Percentiles rank a stretch among this genome's conserved stretches.
These are phyloP conservation scores for Talaromyces islandicus DNA, from an alignment of 2,329 filamentous ascomycete genomes.

Conservation along the genomic window DNA sequence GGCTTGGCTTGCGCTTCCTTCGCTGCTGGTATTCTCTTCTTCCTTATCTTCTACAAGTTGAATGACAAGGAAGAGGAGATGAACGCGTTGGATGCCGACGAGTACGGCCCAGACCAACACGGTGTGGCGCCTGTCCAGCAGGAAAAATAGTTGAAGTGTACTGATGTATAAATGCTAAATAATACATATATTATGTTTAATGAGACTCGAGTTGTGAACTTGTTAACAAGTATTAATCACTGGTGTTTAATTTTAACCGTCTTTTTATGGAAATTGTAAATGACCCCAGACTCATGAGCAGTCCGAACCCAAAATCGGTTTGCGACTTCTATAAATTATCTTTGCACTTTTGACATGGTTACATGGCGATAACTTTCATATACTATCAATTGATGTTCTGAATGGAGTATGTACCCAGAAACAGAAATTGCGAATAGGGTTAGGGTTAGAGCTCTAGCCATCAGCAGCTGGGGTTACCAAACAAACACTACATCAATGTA, in stretches of 20 bases:
- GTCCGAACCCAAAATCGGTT: too few relatives aligned
- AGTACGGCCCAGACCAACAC: neutral
- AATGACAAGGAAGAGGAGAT: slow-evolving; percentile 46
- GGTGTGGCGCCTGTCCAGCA: neutral
- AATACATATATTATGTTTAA: neutral
- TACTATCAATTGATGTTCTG: neutral
- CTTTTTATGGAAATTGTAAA: neutral
- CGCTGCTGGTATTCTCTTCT: slow-evolving; percentile 41
- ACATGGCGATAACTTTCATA: neutral
- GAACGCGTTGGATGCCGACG: slow-evolving; percentile 43
- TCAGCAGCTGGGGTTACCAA: neutral
- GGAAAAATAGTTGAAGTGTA: neutral
- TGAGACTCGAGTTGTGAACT: too few relatives aligned
- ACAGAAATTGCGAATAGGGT: neutral
- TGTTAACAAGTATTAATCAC: too few relatives aligned
- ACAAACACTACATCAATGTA: too few relatives aligned
- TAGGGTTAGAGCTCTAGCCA: neutral
- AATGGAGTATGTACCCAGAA: neutral
- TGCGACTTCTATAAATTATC: too few relatives aligned
- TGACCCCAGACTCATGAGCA: too few relatives aligned
- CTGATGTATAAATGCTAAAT: neutral
- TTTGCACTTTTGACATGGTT: too few relatives aligned
- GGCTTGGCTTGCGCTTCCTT: slow-evolving; percentile 49
- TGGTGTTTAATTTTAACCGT: too few relatives aligned
- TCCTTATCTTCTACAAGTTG: slow-evolving; percentile 42